Percentiles rank a stretch among this genome's conserved stretches.
Conservation (phyloP, 768 basidiomycete species). For the Tricholoma sp. region DNA sequence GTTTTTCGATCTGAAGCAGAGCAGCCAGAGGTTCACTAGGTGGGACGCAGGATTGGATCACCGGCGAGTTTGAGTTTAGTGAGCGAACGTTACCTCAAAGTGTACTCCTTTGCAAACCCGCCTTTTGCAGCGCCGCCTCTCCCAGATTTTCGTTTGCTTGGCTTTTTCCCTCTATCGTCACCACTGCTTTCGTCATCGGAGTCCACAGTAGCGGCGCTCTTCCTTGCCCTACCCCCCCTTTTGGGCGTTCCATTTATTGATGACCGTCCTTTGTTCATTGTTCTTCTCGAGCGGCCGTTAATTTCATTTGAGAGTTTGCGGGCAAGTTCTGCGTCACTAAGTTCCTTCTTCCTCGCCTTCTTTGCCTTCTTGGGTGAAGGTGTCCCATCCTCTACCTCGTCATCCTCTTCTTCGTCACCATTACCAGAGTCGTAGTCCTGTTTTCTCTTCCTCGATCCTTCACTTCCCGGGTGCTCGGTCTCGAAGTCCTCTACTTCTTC, state of each 20-base stretch:
- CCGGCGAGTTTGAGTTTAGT: background rate
- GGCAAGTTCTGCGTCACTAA: slow-evolving; percentile 68
- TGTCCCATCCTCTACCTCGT: slow-evolving; percentile 23
- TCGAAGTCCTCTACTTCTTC: slow-evolving; percentile 26
- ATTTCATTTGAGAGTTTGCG: slow-evolving; percentile 67
- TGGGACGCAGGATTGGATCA: slow-evolving; percentile 5
- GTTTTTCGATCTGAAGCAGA: slow-evolving; percentile 57
- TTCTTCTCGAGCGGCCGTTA: slow-evolving; percentile 55
- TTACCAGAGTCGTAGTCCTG: slow-evolving; percentile 30
- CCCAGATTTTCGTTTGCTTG: slow-evolving; percentile 27
- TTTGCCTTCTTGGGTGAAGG: slow-evolving; percentile 44
- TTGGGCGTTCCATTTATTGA: slow-evolving; percentile 35
- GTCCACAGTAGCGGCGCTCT: slow-evolving; percentile 51
- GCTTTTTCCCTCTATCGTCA: slow-evolving; percentile 34
- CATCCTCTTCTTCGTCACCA: slow-evolving; percentile 26
- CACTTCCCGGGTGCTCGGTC: slow-evolving; percentile 11
- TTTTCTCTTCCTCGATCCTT: slow-evolving; percentile 32
- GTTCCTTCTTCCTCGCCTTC: slow-evolving; percentile 46
- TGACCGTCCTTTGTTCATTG: slow-evolving; percentile 31
- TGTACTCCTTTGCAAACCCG: slow-evolving; percentile 76
- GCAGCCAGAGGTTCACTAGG: slow-evolving; percentile 68
- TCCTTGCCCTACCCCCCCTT: slow-evolving; percentile 40
- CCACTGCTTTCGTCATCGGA: slow-evolving; percentile 46
- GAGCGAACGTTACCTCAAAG: slow-evolving; percentile 50
- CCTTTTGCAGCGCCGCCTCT: slow-evolving; percentile 54